Evolutionary conservation across 805 yeast species (phyloP), one percentile per base, ranked within the genome.

Genomic region (Wickerhamomyces alni): DNA sequence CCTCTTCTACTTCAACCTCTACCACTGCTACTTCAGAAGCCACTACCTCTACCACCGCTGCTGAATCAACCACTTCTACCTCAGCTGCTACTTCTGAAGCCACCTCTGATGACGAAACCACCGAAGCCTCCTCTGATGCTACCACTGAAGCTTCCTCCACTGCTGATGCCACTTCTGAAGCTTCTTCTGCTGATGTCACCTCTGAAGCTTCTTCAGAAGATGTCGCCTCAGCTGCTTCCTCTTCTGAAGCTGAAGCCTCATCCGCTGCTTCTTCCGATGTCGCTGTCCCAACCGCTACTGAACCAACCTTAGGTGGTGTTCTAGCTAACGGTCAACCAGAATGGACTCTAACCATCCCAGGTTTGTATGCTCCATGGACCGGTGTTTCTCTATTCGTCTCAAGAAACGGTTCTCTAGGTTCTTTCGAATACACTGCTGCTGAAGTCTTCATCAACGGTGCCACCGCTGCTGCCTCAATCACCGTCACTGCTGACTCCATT

Each of bases 401-500:
- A 12, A 26, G 29, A 26, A 26, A 26, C 29, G 29, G 29, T 26
- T 26, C 29, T 26, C 12, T 26, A 26, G 29, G 29, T 26, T 26
- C 29, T 8, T 26, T 26, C 13, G 29, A 26, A 26, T 26, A 26
- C 29, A 26, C 29, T n/a, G 29, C 7, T 12, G 31, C 16, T 10
- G 13, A 26, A 12, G 24, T 16, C 4, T 27, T 18, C 2, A 28
- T 17, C 17, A 16, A 30, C 15, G 28, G 37, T 24, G 26, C 15
- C 10, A 10, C 17, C 10, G 15, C 30, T 15, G 25, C 4, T 24
- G 29, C 29, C 12, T 26, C 30, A 4, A 17, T 37, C 17, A 37
- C 41, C 29, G 22, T 40, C 6, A 44, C 46, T 44, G 33, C 41
- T 22, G 45, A 39, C 12, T 12, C 29, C 13, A 26, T 26, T 26